Base-by-base conservation (phyloP, 345 rosid species). In the Aquilaria malaccensis region DNA sequence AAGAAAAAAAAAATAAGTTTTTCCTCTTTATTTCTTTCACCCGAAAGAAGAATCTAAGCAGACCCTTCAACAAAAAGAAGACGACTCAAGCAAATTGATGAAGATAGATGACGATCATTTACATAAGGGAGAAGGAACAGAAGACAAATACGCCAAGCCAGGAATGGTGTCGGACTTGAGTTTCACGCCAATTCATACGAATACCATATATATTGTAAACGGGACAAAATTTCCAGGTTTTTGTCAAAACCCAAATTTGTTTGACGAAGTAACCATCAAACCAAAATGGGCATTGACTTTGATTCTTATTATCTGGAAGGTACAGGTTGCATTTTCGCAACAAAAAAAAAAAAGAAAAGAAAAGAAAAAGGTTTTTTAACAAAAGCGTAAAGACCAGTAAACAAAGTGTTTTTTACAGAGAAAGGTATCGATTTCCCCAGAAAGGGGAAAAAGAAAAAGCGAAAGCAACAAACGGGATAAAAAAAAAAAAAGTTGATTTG, bases 101-200 rank as follows among this genome's bases (percentile, higher is more conserved):
- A 75, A 70, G 57, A 63, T 69, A 78, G 63, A 45, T 69, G 2
- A n/a, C 7, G 15, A 46, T n/a, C 43, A 32, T 53, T 9, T 48
- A 32, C 61, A 61, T 56, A 70, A 58, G 58, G 57, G 49, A 62
- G 66, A 58, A 69, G 50, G 46, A 70, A 67, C 49, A 61, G 61
- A 74, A 71, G 62, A 67, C 68, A 60, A 59, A 61, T 55, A 64
- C 60, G 67, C 66, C 31, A 74, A 57, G 67, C 66, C 31, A 74
- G 53, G 68, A 64, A 70, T 60, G 58, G 15, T 49, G 72, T 62
- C 15, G 80, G 53, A 71, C 75, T 73, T 72, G 67, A 76, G 62
- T 45, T 63, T 65, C 58, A 79, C 75, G 86, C 84, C 51, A 65
- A 66, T 70, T 60, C 73, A 71, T 80, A 80, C 84, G 75, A 83